Percentiles rank a stretch among this genome's conserved stretches.
Evolutionary conservation across 2,329 filamentous ascomycete species (phyloP).

Genomic region (Colletotrichum sp.): DNA sequence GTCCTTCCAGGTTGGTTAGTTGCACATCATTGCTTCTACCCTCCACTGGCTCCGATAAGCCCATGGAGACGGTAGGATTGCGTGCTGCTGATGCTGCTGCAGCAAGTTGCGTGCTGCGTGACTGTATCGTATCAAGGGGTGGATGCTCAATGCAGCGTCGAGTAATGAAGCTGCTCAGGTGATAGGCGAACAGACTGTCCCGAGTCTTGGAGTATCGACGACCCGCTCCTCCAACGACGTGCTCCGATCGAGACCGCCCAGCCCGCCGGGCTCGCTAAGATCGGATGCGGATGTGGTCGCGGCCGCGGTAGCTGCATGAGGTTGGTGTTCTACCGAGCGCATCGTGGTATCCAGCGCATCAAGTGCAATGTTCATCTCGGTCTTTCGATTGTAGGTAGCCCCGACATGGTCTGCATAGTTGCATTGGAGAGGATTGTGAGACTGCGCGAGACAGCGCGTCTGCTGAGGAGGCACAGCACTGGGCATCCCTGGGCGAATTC

Average conservation of each 20-base stretch:
- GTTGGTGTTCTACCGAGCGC: neutral
- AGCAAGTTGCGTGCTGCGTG: constrained; percentile 1
- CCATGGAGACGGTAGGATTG: neutral
- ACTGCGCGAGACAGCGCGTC: neutral
- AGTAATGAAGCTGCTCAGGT: constrained; percentile 10
- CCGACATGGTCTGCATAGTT: neutral
- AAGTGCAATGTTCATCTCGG: neutral
- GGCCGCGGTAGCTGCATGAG: constrained; percentile 13
- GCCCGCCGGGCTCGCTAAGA: neutral
- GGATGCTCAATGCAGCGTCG: neutral
- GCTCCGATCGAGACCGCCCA: constrained; percentile 4
- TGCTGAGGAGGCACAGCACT: neutral
- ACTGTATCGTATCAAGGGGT: neutral
- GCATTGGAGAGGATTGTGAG: neutral
- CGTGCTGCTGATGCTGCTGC: neutral
- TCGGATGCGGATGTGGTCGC: constrained; percentile 1
- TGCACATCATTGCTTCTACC: neutral
- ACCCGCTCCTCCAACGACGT: constrained; percentile 3
- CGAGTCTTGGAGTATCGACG: neutral
- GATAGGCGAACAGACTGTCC: constrained; percentile 6
- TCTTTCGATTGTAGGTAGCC: neutral
- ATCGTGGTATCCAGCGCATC: constrained; percentile 3
- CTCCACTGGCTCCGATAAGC: neutral
- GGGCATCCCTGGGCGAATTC: neutral
- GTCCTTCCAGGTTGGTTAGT: neutral